Evolutionary conservation across 371 early-diverging fungal genomes (phyloP), one percentile per base, ranked within the genome.

Genomic region (Mucor irregularis): DNA sequence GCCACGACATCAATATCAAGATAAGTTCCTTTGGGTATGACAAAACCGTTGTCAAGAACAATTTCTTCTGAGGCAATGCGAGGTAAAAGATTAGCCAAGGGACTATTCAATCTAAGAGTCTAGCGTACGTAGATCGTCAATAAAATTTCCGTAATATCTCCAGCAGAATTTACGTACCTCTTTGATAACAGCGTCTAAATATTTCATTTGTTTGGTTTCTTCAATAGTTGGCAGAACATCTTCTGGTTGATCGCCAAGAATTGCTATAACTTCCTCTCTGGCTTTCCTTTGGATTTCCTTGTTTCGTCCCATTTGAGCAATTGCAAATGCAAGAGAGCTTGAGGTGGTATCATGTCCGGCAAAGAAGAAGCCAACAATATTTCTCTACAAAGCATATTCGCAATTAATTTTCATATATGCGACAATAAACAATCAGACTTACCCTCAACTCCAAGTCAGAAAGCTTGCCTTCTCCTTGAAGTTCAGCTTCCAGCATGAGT

Each of bases 31-130:
- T 71, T 64, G 24, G 78, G 74, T 17, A 82, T 49, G 7, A 67
- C 50, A 45, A 63, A 60, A 4, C 66, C 68, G 13, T 16, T n/a
- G 8, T 68, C 73, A 28, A 80, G 47, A 2, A 52, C 60, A 21
- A 67, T 69, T 5, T 77, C 69, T 48, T 71, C 62, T 13, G 59
- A 26, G 3, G 62, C 64, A 1, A 62, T 55, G 49, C 46, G 60
- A 11, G 52, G 31, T 9, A 68, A 56, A 1, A 64, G 53, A 29
- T 39, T 33, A 21, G 45, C 24, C 5, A 58, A 40, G 13, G 72
- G 69, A 39, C 66, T 62, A 54, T 64, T 66, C 26, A 76, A 50
- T 10, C 83, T 67, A 35, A 81, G 49, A 1, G 78, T 70, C 68
- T 81, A 69, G 6, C n/a, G n/a, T n/a, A n/a, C n/a, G n/a, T n/a